Percentiles rank a stretch among this genome's conserved stretches.
These are phyloP conservation scores for Leishmania major DNA, from an alignment of 208 protist species.

Conservation along the genomic window DNA sequence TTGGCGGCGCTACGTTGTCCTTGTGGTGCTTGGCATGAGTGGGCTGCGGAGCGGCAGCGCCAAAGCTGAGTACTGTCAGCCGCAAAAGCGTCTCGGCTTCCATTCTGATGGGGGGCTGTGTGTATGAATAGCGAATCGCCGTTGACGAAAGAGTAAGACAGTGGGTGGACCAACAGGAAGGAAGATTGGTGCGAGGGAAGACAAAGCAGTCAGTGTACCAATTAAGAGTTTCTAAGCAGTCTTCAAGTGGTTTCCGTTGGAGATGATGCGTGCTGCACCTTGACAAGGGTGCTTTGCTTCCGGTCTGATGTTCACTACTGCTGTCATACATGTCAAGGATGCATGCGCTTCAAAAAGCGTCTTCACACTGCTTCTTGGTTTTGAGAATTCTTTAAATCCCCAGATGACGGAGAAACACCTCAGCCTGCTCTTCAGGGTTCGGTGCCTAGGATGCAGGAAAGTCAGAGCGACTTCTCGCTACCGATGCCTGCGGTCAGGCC, in stretches of 20 bases:
- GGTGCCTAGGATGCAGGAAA: background rate
- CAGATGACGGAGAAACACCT: background rate
- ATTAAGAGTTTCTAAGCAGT: background rate
- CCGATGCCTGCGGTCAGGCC: background rate
- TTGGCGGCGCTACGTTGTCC: background rate
- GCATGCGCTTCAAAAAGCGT: no score
- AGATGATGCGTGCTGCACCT: background rate
- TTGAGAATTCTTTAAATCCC: background rate
- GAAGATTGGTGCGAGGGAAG: background rate
- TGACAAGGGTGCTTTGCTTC: background rate
- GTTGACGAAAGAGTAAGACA: background rate
- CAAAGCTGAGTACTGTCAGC: slow-evolving; percentile 6
- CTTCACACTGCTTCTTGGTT: background rate
- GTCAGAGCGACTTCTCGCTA: background rate
- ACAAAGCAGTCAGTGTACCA: background rate
- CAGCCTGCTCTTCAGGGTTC: background rate
- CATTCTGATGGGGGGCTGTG: background rate
- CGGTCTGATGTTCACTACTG: background rate
- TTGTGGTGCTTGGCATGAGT: background rate
- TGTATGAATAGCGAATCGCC: background rate
- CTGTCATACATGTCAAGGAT: no score
- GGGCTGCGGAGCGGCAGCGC: background rate
- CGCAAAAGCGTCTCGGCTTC: slow-evolving; percentile 14
- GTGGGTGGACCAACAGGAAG: background rate
- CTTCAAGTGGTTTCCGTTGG: background rate